Evolutionary conservation across 2,329 filamentous ascomycete genomes (phyloP), one percentile per base, ranked within the genome.

Genomic region (Metarhizium humberi): DNA sequence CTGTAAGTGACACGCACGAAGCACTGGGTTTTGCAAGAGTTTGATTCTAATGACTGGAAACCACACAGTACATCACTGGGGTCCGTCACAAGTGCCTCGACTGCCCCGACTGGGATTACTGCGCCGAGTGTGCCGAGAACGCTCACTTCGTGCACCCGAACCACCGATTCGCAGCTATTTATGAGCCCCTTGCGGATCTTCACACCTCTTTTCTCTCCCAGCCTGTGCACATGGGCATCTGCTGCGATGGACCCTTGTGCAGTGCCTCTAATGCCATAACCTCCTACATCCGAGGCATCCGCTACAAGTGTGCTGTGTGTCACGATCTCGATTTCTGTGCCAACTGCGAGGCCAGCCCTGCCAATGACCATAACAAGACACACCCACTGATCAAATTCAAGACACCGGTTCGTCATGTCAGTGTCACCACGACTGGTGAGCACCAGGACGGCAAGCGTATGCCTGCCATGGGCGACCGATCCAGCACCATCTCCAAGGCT

Each of bases 91-190:
- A 99, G 79, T 99, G 94, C 71, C 78, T 97, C 60, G 86, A 90
- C 69, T 99, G 94, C 76, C 94, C 95, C 47, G 94, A 99, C 71
- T 99, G 90, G 88, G 94, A 99, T 67, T 97, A 89, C 74, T 99
- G 94, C 77, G 79, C 80, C 29, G 76, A 82, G 8, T 99, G 95
- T 72, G 71, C 90, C 56, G 73, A 78, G 63, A 82, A 79, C 61
- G 86, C 89, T 48, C 71, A 73, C 57, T 78, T 83, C 63, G 83
- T 80, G 51, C 95, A 99, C 69, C 84, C 89, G 18, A 79, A 81
- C 55, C 94, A 99, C 71, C 88, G 92, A 61, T 97, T 99, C 67
- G 89, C 89, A 13, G 84, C 90, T 46, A 81, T 99, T 61, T 96
- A 94, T 65, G 87, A 90, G 63, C 82, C 87, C 20, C 77, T 90